phyloP scores from a whole-genome alignment of 1,284 basidiomycete genomes.

The Thecaphora frezii region DNA sequence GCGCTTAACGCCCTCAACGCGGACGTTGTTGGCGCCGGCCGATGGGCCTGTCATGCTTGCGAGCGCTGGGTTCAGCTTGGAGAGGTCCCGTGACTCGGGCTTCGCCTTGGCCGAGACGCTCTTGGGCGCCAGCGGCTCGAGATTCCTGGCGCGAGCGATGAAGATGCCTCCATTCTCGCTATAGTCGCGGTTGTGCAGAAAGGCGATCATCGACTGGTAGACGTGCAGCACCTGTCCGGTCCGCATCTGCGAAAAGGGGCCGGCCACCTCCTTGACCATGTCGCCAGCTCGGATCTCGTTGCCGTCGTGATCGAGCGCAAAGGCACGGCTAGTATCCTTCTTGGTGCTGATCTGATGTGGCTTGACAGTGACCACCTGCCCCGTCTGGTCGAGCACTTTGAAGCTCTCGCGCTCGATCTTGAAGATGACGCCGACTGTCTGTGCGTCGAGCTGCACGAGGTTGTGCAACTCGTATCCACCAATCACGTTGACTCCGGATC shows the following conservation, averaged over 20 bases:
- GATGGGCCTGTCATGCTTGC: constrained; percentile 28
- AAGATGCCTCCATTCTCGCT: constrained; percentile 91
- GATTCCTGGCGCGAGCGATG: constrained; percentile 66
- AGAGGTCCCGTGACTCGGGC: constrained; percentile 68
- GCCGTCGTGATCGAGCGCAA: constrained; percentile 86
- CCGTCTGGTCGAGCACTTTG: constrained; percentile 92
- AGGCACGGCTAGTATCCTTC: constrained; percentile 78
- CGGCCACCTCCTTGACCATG: constrained; percentile 88
- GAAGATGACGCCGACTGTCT: constrained; percentile 94
- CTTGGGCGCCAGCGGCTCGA: constrained; percentile 72
- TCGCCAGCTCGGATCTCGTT: constrained; percentile 77
- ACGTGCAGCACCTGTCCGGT: constrained; percentile 92
- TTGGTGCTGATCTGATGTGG: constrained; percentile 88
- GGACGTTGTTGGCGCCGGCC: constrained; percentile 43
- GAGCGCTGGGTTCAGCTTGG: constrained; percentile 91
- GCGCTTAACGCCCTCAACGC: constrained; percentile 35
- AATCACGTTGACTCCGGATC: constrained; percentile 80
- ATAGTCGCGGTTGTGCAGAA: constrained; percentile 88
- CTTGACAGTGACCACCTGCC: constrained; percentile 77
- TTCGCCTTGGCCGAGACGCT: constrained; percentile 54
- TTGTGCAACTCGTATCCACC: constrained; percentile 95
- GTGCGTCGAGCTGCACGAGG: constrained; percentile 88
- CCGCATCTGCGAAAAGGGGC: constrained; percentile 73
- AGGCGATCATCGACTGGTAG: constrained; percentile 90
- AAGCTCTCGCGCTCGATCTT: constrained; percentile 94